Percentiles rank a stretch among this genome's conserved stretches.
phyloP scores from a whole-genome alignment of 192 early-diverging fungal species.

The Backusella luteola region DNA sequence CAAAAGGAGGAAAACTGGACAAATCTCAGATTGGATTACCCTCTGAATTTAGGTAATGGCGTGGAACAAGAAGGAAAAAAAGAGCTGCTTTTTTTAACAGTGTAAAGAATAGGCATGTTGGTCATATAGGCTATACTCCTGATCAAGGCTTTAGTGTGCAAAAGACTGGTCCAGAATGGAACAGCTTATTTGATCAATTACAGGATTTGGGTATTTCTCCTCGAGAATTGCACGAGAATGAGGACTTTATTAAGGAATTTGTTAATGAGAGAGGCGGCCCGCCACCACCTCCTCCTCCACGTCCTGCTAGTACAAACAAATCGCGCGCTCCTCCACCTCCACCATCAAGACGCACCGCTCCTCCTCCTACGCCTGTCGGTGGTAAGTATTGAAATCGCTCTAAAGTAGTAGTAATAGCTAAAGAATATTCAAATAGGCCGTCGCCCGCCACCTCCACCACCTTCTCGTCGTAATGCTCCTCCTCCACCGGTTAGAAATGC shows the following conservation, averaged over 20 bases:
- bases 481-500: conserved; percentile 20
- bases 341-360: conserved; percentile 24
- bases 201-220: conserved; percentile 58
- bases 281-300: conserved; percentile 30
- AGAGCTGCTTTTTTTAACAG: too few relatives aligned
- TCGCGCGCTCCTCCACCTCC: conserved; percentile 43
- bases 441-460: conserved; percentile 21
- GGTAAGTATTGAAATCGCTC: conserved; percentile 3
- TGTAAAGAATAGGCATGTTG: conserved; percentile 42
- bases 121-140: conserved; percentile 61
- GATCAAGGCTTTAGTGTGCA: conserved; percentile 62
- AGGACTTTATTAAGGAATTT: conserved; percentile 68
- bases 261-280: conserved; percentile 62
- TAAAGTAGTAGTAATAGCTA: too few relatives aligned
- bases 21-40: conserved; percentile 61
- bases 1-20: conserved; percentile 50
- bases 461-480: conserved; percentile 28
- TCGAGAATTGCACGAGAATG: conserved; percentile 64
- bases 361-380: conserved; percentile 30
- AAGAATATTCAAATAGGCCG: neutral
- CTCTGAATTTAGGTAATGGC: conserved; percentile 44
- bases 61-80: neutral
- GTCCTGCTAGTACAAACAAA: conserved; percentile 18
- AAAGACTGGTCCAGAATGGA: conserved; percentile 71
- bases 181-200: conserved; percentile 66